Base-by-base conservation (phyloP, 2,329 filamentous ascomycete species). In the Dendryphion nanum region DNA sequence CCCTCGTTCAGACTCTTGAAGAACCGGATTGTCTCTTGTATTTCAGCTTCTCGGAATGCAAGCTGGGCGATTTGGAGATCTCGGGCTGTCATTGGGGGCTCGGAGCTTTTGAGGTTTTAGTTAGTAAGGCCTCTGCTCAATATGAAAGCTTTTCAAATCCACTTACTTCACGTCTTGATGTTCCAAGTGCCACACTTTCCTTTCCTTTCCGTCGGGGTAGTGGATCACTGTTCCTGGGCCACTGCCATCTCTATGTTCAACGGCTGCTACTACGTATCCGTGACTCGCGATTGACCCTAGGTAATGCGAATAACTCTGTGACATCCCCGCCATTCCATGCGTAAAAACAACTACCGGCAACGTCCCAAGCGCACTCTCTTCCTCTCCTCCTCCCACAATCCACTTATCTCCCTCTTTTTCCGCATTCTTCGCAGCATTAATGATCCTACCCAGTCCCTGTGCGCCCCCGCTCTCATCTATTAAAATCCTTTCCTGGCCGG, bases 231-330 rank as follows among this genome's bases (percentile, higher is more conserved):
- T 65, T 3, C 68, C 70, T 5, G 70, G 70, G 3, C 68, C 68
- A 38, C 68, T 72, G 10, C 71, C 71, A 47, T 74, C 71, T 30
- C 70, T 55, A 41, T 74, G 71, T 48, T 74, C 70, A 13, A 74
- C 60, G 2, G 71, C 70, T 13, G 68, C 70, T 5, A 74, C 69
- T 8, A 74, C 51, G 30, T 65, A 67, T 6, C 71, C 71, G 32
- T 71, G 59, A 30, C 68, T 70, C 10, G 71, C 71, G 19, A 74
- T 61, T 39, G 70, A 69, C 10, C 66, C 69, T 13, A 70, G 63
- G 42, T 68, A 72, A 34, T 72, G 67, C 14, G 70, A 68, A 47
- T 74, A 74, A 46, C 60, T 64, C 31, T 70, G 72, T 21, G 67
- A 62, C 50, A 66, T 64, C 3, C 66, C 66, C 4, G 69, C 70